phyloP scores from a whole-genome alignment of 208 protist species.

The Leishmania major region DNA sequence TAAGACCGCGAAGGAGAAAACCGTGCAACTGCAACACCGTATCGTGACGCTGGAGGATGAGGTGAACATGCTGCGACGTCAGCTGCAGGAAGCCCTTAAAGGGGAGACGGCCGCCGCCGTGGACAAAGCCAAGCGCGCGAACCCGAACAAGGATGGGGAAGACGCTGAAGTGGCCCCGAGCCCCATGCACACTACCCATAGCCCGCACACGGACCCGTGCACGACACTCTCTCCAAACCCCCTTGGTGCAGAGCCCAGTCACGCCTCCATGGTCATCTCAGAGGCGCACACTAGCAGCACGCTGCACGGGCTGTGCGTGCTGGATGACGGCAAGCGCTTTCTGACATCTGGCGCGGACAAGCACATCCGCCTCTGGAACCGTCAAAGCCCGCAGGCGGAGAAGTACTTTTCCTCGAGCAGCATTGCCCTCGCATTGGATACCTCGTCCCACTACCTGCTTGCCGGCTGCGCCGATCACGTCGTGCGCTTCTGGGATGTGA shows the following conservation, averaged over 20 bases:
- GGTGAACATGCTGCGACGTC: constrained; percentile 27
- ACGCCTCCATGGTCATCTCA: constrained; percentile 29
- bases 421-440: constrained; percentile 54
- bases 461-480: constrained; percentile 69
- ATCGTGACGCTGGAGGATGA: constrained; percentile 45
- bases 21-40: constrained; percentile 42
- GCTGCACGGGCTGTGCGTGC: constrained; percentile 46
- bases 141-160: not conserved
- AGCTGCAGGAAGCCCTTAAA: constrained; percentile 3
- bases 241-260: constrained; percentile 20
- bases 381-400: constrained; percentile 31
- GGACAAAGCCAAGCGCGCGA: not conserved
- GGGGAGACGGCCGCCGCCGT: not conserved
- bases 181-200: not conserved
- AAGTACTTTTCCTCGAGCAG: constrained; percentile 39
- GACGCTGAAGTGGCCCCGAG: not conserved
- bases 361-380: constrained; percentile 53
- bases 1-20: constrained; percentile 39
- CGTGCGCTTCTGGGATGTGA: constrained; percentile 68
- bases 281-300: constrained; percentile 45
- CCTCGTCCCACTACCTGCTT: constrained; percentile 53
- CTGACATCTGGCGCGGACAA: constrained; percentile 62
- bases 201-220: constrained; percentile 13
- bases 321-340: constrained; percentile 40
- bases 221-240: not conserved